Conservation (phyloP, 371 early-diverging fungal species). For the Rhizopus sp. region DNA sequence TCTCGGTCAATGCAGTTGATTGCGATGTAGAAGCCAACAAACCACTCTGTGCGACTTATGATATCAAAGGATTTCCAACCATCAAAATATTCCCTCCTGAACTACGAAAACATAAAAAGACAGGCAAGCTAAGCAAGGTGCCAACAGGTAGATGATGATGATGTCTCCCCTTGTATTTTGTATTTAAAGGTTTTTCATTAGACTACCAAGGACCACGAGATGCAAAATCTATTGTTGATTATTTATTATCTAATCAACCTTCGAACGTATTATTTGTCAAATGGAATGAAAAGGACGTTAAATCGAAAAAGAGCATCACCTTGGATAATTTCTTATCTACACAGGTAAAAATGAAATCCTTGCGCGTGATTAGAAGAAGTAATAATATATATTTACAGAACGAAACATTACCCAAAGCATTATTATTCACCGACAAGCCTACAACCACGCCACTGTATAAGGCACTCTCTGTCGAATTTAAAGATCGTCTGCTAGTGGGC, state of each 20-base stretch:
- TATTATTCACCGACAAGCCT: constrained; percentile 78
- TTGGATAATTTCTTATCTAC: constrained; percentile 56
- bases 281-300: constrained; percentile 46
- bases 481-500: constrained; percentile 70
- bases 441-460: constrained; percentile 81
- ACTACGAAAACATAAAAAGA: constrained; percentile 45
- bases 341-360: constrained; percentile 37
- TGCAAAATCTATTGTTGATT: constrained; percentile 75
- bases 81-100: constrained; percentile 80
- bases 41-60: constrained; percentile 74
- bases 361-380: background rate
- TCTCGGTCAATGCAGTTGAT: constrained; percentile 83
- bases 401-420: constrained; percentile 59
- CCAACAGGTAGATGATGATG: constrained; percentile 41
- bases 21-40: constrained; percentile 85
- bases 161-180: no score
- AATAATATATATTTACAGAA: constrained; percentile 21
- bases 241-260: constrained; percentile 63
- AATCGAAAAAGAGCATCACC: constrained; percentile 56
- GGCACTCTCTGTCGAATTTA: constrained; percentile 78
- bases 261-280: constrained; percentile 57
- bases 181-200: constrained; percentile 11
- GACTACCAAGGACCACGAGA: constrained; percentile 88
- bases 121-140: constrained; percentile 49
- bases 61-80: constrained; percentile 93